Conservation (phyloP, 768 basidiomycete genomes). For the Tremella yokohamensis region DNA sequence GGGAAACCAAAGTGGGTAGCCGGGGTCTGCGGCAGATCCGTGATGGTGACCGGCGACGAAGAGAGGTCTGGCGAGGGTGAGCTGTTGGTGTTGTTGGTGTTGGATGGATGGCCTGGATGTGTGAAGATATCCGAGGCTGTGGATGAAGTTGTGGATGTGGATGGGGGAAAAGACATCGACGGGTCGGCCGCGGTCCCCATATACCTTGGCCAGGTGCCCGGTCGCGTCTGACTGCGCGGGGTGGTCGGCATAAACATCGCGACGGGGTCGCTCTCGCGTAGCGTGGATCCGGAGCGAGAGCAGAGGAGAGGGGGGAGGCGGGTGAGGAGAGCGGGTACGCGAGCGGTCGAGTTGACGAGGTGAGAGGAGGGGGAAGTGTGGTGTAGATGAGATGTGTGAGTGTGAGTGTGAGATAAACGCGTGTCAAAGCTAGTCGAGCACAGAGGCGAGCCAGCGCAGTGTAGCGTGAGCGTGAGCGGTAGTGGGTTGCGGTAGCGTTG, state of each 20-base stretch:
- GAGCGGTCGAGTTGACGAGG: constrained; percentile 2
- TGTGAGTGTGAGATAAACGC: constrained; percentile 1
- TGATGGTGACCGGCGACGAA: not conserved
- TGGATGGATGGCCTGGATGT: constrained; percentile 3
- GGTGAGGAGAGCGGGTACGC: not conserved
- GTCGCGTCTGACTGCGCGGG: constrained; percentile 15
- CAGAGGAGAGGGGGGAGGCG: not conserved
- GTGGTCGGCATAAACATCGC: constrained; percentile 22
- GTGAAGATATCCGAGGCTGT: constrained; percentile 5
- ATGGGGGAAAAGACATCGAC: constrained; percentile 12
- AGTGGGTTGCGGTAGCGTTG: too few relatives aligned
- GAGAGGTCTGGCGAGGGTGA: constrained; percentile 2
- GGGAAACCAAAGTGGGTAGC: too few relatives aligned
- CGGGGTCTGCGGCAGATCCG: not conserved
- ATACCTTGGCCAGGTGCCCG: constrained; percentile 21
- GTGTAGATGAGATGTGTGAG: not conserved
- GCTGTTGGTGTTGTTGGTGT: constrained; percentile 2
- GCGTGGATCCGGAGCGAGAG: not conserved
- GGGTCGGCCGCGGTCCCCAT: constrained; percentile 10
- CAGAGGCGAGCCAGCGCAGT: too few relatives aligned
- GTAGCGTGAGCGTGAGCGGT: too few relatives aligned
- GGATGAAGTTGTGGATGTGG: constrained; percentile 9
- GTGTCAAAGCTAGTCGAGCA: too few relatives aligned
- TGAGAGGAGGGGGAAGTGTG: constrained; percentile 2
- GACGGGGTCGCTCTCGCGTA: not conserved